Evolutionary conservation across 2,329 filamentous ascomycete species (phyloP), one percentile per base, ranked within the genome.

Genomic region (Phymatotrichopsis omnivora): DNA sequence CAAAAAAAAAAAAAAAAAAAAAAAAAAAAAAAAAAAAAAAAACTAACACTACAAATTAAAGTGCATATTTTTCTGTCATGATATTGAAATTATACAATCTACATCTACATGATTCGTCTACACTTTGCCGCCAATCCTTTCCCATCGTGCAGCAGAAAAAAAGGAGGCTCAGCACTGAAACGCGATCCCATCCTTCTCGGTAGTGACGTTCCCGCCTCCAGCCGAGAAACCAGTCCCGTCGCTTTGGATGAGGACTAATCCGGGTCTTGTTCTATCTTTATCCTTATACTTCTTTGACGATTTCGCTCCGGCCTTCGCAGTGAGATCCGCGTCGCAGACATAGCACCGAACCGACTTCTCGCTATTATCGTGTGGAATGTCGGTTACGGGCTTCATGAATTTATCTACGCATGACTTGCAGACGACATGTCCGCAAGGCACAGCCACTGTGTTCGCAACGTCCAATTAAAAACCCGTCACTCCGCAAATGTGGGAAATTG

Each of bases 141-240:
- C n/a, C n/a, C n/a, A n/a, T n/a, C n/a, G n/a, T n/a, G n/a, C n/a
- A n/a, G n/a, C n/a, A n/a, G n/a, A n/a, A n/a, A n/a, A n/a, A n/a
- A 29, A 29, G 8, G 8, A 14, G 8, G 8, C 27, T 44, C 61
- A 91, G 61, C 84, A 89, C 61, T 93, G 84, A 63, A 94, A 94
- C 0, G 80, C 80, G 14, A 93, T 77, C 0, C 82, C 81, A 3
- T 73, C 67, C 62, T 80, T 91, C 64, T 82, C 82, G 12, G 93
- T 85, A 57, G 83, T 75, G 20, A 59, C 56, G 60, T 82, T 93
- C 40, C 75, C 74, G 2, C 91, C 89, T n/a, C 81, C 80, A 4
- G 85, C 82, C 4, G 89, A 87, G 64, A 94, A 96, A 0, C 89
- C 89, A 0, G 89, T 96, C 0, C 89, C 89, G 57, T 95, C 89